Evolutionary conservation across 257 asterid species (phyloP).

Genomic region (Echium plantagineum): DNA sequence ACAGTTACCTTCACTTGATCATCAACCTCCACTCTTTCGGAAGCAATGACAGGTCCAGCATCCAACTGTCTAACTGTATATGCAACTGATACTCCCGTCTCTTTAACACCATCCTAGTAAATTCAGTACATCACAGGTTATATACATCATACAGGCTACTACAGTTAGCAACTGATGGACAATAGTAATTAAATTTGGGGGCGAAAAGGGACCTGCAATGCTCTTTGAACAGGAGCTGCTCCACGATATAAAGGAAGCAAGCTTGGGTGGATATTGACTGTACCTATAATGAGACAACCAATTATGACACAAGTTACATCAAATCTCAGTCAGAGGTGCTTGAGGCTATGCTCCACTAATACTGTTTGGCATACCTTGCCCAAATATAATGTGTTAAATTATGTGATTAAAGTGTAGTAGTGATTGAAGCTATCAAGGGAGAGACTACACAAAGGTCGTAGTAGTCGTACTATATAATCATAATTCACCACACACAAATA

Average conservation of each 20-base stretch:
- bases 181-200: conserved; percentile 4
- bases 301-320: conserved; percentile 25
- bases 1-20: conserved; percentile 61
- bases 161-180: background rate
- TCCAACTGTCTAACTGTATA: conserved; percentile 82
- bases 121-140: background rate
- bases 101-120: conserved; percentile 77
- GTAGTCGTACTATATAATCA: too few relatives aligned
- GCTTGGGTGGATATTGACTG: conserved; percentile 89
- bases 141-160: background rate
- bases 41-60: conserved; percentile 85
- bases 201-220: conserved; percentile 51
- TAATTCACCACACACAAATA: too few relatives aligned
- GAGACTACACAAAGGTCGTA: too few relatives aligned
- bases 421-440: too few relatives aligned
- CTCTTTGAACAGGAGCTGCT: conserved; percentile 98
- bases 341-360: conserved; percentile 2
- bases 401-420: too few relatives aligned
- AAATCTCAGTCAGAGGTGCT: conserved; percentile 7
- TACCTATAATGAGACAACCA: conserved; percentile 46
- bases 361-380: background rate
- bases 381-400: background rate
- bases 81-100: conserved; percentile 89
- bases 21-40: conserved; percentile 47
- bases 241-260: conserved; percentile 94